phyloP scores from a whole-genome alignment of 169 alveolate species.

The Theileria luwenshuni region DNA sequence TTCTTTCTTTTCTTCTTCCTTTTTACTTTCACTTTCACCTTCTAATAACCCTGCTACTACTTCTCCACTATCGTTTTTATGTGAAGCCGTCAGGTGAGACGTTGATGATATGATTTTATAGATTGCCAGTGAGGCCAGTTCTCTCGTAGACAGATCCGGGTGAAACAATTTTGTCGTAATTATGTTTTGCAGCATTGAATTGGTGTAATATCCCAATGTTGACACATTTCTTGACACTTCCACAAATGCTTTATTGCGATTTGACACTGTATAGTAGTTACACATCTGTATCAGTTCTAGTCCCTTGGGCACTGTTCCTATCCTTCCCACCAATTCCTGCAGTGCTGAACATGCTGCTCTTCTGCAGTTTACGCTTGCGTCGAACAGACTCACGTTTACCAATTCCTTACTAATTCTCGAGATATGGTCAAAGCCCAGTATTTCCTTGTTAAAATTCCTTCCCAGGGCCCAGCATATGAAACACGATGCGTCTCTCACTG shows the following conservation, averaged over 20 bases:
- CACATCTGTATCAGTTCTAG: conserved; percentile 42
- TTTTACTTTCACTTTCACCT: too few relatives aligned
- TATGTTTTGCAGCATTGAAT: conserved; percentile 50
- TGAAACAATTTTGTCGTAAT: conserved; percentile 51
- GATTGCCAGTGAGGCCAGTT: conserved; percentile 35
- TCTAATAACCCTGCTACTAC: too few relatives aligned
- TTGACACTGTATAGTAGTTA: conserved; percentile 54
- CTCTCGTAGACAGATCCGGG: conserved; percentile 53
- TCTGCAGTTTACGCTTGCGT: conserved; percentile 50
- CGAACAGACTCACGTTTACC: conserved; percentile 58
- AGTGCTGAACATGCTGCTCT: conserved; percentile 63
- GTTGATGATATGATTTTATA: conserved; percentile 27
- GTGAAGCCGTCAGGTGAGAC: not conserved
- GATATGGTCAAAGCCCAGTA: conserved; percentile 23
- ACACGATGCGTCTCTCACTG: conserved; percentile 62
- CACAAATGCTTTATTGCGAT: conserved; percentile 44
- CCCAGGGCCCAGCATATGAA: conserved; percentile 64
- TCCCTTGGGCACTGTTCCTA: conserved; percentile 44
- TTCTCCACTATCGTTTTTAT: too few relatives aligned
- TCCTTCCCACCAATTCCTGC: conserved; percentile 65
- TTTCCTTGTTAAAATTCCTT: conserved; percentile 17
- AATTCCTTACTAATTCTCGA: conserved; percentile 46
- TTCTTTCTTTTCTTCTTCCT: not conserved
- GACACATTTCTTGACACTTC: conserved; percentile 34
- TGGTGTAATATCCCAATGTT: conserved; percentile 42